Base-by-base conservation (phyloP, 2,329 filamentous ascomycete species). In the Aspergillus neotritici region DNA sequence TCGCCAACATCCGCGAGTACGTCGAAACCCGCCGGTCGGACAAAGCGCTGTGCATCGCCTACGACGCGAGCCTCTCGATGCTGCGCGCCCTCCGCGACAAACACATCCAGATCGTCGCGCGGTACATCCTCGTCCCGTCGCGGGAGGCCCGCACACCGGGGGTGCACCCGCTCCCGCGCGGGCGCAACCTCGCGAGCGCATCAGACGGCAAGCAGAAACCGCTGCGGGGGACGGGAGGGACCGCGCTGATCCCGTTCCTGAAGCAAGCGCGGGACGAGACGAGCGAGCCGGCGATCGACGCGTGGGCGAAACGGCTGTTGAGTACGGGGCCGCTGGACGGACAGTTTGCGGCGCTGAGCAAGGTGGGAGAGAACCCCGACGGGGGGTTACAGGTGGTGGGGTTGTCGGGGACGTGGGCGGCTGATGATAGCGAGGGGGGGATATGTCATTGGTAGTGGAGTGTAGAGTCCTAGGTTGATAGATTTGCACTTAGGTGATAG, bases 191-290 rank as follows among this genome's bases (percentile, higher is more conserved):
- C 56, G 53, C 37, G 69, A 74, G 49, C 70, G 71, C 58, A 50
- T 49, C 5, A 58, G 21, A 58, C n/a, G 47, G 64, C 56, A 65
- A 60, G 14, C 64, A 60, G 47, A 78, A 76, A 53, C 84, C 84
- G 39, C 77, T 95, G 21, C 87, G 86, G 34, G 93, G 93, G 2
- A 98, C 93, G 0, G 93, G 93, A 11, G 93, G 93, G 12, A 97
- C 93, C 0, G 87, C 90, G 0, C 72, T 98, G 44, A 96, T 98
- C 43, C 87, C 91, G 0, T 98, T 98, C 68, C 73, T 98, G 48
- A 96, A 97, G 68, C 93, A 98, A 68, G 93, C 93, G 4, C 78
- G 93, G 21, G 90, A 98, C 58, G 93, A 98, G 74, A 98, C 93
- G 1, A 87, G 87, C 12, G 91, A 97, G 65, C 88, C 89, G 1